Conservation (phyloP, 129 eudicot species). For the Flaveria trinervia region DNA sequence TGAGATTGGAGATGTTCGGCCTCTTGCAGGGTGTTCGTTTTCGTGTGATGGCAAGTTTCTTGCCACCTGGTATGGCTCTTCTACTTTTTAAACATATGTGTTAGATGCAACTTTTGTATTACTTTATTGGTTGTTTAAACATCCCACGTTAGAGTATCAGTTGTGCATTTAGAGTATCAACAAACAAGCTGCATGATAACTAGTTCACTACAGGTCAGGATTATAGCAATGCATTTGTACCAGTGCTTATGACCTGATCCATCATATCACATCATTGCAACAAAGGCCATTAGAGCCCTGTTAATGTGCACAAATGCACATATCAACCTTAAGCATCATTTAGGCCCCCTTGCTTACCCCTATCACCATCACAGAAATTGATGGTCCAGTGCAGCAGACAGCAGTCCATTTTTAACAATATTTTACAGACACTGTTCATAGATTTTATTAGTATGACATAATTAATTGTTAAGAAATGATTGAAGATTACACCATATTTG, state of each 20-base stretch:
- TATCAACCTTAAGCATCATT: not conserved
- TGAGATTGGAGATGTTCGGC: conserved; percentile 91
- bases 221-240: no score
- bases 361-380: not conserved
- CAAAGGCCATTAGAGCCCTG: not conserved
- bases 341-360: not conserved
- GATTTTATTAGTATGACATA: not conserved
- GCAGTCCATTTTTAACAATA: not conserved
- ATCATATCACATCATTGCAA: not conserved
- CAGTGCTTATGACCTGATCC: not conserved
- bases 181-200: no score
- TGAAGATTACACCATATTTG: not conserved
- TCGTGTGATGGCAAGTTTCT: conserved; percentile 76
- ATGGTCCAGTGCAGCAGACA: not conserved
- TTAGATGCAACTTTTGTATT: not conserved
- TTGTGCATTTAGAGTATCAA: no score
- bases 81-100: not conserved
- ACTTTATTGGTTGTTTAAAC: not conserved
- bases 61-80: conserved; percentile 75
- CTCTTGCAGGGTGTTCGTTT: conserved; percentile 86
- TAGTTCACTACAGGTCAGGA: no score
- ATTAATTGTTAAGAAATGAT: not conserved
- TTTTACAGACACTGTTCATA: not conserved
- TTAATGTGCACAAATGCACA: not conserved
- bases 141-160: not conserved